These are phyloP conservation scores for Pulveroboletus sp. DNA, from an alignment of 768 basidiomycete genomes.

Conservation along the genomic window DNA sequence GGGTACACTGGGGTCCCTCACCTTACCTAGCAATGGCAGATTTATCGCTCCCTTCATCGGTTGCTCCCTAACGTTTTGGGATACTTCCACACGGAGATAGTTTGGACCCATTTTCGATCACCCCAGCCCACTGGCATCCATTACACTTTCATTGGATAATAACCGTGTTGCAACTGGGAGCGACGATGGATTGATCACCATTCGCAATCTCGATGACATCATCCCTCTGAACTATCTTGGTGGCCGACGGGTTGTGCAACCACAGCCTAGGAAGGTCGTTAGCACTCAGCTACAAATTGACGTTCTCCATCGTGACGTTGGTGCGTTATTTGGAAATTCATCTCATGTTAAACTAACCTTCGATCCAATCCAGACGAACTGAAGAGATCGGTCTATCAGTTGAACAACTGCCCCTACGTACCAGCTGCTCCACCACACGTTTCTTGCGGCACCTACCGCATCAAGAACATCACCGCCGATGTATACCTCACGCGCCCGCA, in stretches of 20 bases:
- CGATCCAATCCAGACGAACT: not conserved
- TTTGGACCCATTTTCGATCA: not conserved
- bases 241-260: not conserved
- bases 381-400: not conserved
- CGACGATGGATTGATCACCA: not conserved
- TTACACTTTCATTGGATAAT: constrained; percentile 3
- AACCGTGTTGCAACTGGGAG: not conserved
- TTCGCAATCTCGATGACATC: constrained; percentile 1
- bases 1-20: not conserved
- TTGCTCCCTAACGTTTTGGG: constrained; percentile 2
- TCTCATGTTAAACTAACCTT: not conserved
- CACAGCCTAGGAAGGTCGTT: no score
- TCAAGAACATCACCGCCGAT: not conserved
- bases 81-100: constrained; percentile 1
- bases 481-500: not conserved
- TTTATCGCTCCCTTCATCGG: not conserved
- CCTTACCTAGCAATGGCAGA: not conserved
- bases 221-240: not conserved
- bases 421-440: not conserved
- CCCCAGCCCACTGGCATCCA: not conserved
- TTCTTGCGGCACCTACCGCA: not conserved
- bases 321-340: not conserved
- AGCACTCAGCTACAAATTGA: not conserved
- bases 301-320: not conserved
- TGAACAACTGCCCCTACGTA: not conserved